Base-by-base conservation (phyloP, 805 yeast species). In the Yamadazyma laniorum region DNA sequence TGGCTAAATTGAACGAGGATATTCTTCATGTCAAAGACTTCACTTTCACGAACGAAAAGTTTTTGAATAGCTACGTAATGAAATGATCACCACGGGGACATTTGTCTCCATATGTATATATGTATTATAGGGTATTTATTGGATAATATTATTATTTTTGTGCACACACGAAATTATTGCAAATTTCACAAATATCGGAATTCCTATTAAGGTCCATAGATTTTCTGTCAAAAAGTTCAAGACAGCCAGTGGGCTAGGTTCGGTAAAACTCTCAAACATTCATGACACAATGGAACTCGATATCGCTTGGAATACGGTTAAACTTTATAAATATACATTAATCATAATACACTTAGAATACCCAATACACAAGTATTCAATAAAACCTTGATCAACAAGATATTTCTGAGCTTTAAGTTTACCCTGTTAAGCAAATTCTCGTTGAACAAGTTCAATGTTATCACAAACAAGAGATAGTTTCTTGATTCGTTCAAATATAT, bases 21-120 rank as follows among this genome's bases (percentile, higher is more conserved):
- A 52, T 68, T 16, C 51, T 68, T 32, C 65, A 67, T 44, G 63
- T 68, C 17, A 59, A 64, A 29, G 73, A 69, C 4, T 68, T 68
- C 40, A 61, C 71, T 1, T 68, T 56, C 46, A 68, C 67, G 2
- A 65, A 68, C 49, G 67, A 67, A 32, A 59, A 58, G 25, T 65
- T 55, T 43, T 50, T 66, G 41, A 46, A 51, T 26, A 18, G 34
- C 29, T 42, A 45, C 17, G 28, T 43, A 28, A 28, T 7, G 22
- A 32, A 26, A 21, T 33, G 27, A 26, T 37, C 22, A n/a, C n/a
- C n/a, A n/a, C n/a, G n/a, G n/a, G n/a, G n/a, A n/a, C n/a, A n/a
- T n/a, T n/a, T n/a, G n/a, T n/a, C n/a, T n/a, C n/a, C n/a, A n/a
- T n/a, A 15, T 34, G 30, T 32, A 18, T 28, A 29, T 23, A 37